Conservation (phyloP, 2,329 filamentous ascomycete genomes). For the Alternaria gansuensis region DNA sequence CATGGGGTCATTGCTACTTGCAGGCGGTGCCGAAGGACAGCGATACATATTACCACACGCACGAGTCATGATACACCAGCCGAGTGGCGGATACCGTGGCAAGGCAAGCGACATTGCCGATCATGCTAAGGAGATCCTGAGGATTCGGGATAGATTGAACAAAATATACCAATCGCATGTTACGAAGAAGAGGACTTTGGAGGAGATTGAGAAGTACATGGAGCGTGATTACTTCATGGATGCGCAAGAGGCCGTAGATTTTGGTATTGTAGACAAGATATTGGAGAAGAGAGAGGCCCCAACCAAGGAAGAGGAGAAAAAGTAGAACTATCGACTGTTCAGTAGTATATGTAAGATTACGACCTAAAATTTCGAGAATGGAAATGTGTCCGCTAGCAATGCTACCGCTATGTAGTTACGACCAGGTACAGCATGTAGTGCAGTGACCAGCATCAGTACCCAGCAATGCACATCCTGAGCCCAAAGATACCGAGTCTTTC, state of each 20-base stretch:
- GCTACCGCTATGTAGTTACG: not conserved
- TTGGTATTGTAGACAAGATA: slow-evolving; percentile 93
- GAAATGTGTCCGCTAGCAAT: not conserved
- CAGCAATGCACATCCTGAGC: too few species aligned
- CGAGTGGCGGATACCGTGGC: slow-evolving; percentile 76
- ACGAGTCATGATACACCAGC: slow-evolving; percentile 97
- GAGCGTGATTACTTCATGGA: slow-evolving; percentile 95
- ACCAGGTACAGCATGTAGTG: too few species aligned
- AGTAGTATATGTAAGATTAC: not conserved
- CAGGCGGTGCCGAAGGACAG: slow-evolving; percentile 84
- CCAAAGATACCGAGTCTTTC: too few species aligned
- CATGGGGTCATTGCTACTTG: slow-evolving; percentile 90
- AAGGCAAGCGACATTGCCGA: slow-evolving; percentile 87
- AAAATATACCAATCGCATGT: slow-evolving; percentile 88
- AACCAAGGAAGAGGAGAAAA: slow-evolving; percentile 49
- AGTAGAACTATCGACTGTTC: not conserved
- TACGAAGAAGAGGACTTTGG: slow-evolving; percentile 77
- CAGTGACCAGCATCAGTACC: too few species aligned
- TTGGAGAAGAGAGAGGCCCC: slow-evolving; percentile 68
- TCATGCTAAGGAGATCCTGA: slow-evolving; percentile 94
- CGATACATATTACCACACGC: slow-evolving; percentile 91
- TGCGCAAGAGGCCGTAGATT: slow-evolving; percentile 84
- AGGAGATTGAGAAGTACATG: slow-evolving; percentile 93
- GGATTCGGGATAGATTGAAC: slow-evolving; percentile 85
- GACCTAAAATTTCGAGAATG: not conserved